Percentiles rank a stretch among this genome's conserved stretches.
These are phyloP conservation scores for Thecaphora thlaspeos DNA, from an alignment of 1,284 basidiomycete genomes.

Conservation along the genomic window DNA sequence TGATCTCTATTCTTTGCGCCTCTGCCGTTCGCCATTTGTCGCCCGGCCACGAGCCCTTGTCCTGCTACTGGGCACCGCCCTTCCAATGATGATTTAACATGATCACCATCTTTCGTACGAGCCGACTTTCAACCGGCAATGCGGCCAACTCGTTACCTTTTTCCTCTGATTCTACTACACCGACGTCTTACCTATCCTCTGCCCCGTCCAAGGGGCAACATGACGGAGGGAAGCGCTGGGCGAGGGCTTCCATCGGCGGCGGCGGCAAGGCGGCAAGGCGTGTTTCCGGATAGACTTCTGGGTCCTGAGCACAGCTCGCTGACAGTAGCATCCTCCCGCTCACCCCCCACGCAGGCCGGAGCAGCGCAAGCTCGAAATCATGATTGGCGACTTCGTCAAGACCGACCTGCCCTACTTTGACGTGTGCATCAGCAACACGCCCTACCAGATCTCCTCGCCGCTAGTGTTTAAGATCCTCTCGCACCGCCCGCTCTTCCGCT, in stretches of 20 bases:
- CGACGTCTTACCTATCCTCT: too few species aligned
- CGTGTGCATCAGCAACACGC: constrained; percentile 98
- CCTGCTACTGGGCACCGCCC: too few species aligned
- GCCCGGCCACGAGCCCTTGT: too few species aligned
- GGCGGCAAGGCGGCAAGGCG: too few species aligned
- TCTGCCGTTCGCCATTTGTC: not conserved
- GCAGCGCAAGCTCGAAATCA: constrained; percentile 88
- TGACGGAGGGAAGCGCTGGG: too few species aligned
- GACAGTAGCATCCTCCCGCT: too few species aligned
- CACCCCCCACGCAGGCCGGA: constrained; percentile 69
- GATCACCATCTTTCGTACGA: constrained; percentile 48
- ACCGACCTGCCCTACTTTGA: constrained; percentile 95
- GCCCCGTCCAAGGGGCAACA: too few species aligned
- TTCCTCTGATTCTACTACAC: constrained; percentile 11
- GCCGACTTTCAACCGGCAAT: constrained; percentile 41
- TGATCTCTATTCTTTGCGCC: too few species aligned
- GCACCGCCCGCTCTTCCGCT: constrained; percentile 87
- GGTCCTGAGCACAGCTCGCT: too few species aligned
- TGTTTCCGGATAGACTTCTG: too few species aligned
- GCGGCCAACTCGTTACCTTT: constrained; percentile 27
- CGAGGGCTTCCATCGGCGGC: too few species aligned
- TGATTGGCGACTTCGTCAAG: constrained; percentile 96
- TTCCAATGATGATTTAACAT: constrained; percentile 31
- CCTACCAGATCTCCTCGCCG: constrained; percentile 98
- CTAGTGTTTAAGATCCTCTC: constrained; percentile 95